A percentile compares a stretch with the other conserved stretches of the same genome.
phyloP scores from a whole-genome alignment of 2,329 filamentous ascomycete genomes.

The Fusarium sarcochroum region DNA sequence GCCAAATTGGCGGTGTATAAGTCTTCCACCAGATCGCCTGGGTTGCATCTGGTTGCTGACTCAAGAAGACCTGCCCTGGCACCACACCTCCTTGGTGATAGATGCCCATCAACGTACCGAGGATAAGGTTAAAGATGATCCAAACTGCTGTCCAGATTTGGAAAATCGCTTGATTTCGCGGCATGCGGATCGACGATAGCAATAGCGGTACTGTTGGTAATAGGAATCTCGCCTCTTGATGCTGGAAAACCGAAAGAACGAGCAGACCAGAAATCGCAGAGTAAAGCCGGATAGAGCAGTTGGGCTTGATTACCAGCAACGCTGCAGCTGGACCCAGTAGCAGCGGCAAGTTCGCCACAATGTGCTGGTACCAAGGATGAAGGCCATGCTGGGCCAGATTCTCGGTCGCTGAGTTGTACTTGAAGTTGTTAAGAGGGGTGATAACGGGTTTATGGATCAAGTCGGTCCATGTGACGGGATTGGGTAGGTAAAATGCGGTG shows the following conservation, averaged over 20 bases:
- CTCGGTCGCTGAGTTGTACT: conserved; percentile 78
- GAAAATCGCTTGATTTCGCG: conserved; percentile 64
- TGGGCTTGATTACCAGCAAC: conserved; percentile 71
- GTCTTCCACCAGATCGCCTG: conserved; percentile 89
- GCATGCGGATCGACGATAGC: conserved; percentile 78
- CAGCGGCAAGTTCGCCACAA: conserved; percentile 77
- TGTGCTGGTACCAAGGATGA: conserved; percentile 84
- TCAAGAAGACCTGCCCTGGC: conserved; percentile 81
- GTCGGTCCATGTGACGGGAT: conserved; percentile 74
- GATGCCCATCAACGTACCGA: conserved; percentile 82
- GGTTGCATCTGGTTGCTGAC: conserved; percentile 76
- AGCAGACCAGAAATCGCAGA: conserved; percentile 81
- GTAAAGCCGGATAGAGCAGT: conserved; percentile 73
- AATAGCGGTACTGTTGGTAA: conserved; percentile 83
- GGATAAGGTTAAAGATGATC: conserved; percentile 77
- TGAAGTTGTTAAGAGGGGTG: conserved; percentile 82
- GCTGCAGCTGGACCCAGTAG: conserved; percentile 78
- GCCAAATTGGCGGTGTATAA: conserved; percentile 85
- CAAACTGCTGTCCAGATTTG: conserved; percentile 72
- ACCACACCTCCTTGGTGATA: conserved; percentile 87
- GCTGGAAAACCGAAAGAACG: conserved; percentile 80
- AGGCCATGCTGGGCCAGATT: conserved; percentile 83
- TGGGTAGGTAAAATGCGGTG: conserved; percentile 83
- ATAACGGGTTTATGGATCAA: conserved; percentile 76
- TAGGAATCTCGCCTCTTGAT: conserved; percentile 85